Percentiles rank a stretch among this genome's conserved stretches.
Conservation (phyloP, 345 rosid genomes). For the Cochlearia excelsa region DNA sequence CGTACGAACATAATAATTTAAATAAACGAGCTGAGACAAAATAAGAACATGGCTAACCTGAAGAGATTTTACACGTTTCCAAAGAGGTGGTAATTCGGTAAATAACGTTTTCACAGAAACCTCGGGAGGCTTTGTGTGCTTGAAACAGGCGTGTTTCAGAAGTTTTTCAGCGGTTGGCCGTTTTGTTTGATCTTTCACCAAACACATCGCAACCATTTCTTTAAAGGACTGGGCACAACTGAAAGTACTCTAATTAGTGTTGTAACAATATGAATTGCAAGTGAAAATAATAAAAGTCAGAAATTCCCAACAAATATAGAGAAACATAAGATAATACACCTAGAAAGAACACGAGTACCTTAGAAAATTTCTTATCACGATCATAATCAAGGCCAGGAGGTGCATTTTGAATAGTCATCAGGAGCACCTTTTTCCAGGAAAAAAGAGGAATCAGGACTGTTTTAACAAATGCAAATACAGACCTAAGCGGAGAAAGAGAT, state of each 20-base stretch:
- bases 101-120: constrained; percentile 72
- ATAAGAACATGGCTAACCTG: constrained; percentile 50
- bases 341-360: constrained; percentile 87
- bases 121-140: constrained; percentile 87
- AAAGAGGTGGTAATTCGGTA: constrained; percentile 81
- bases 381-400: constrained; percentile 99
- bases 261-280: constrained; percentile 27
- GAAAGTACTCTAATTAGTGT: constrained; percentile 85
- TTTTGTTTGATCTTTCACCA: constrained; percentile 97
- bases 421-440: constrained; percentile 58
- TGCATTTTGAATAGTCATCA: constrained; percentile 98
- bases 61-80: constrained; percentile 92
- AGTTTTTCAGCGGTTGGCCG: constrained; percentile 97
- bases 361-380: constrained; percentile 94
- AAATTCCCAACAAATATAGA: constrained; percentile 2
- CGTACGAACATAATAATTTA: neutral
- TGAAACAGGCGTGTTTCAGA: constrained; percentile 86
- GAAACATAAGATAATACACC: constrained; percentile 30
- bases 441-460: neutral
- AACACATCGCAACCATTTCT: constrained; percentile 99
- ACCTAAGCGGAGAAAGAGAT: constrained; percentile 1
- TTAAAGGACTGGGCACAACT: constrained; percentile 98
- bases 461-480: constrained; percentile 4
- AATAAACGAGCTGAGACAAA: constrained; percentile 25
- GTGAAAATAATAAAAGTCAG: neutral